These are phyloP conservation scores for Scenedesmus sp. DNA, from an alignment of 163 green algal genomes.

Conservation along the genomic window DNA sequence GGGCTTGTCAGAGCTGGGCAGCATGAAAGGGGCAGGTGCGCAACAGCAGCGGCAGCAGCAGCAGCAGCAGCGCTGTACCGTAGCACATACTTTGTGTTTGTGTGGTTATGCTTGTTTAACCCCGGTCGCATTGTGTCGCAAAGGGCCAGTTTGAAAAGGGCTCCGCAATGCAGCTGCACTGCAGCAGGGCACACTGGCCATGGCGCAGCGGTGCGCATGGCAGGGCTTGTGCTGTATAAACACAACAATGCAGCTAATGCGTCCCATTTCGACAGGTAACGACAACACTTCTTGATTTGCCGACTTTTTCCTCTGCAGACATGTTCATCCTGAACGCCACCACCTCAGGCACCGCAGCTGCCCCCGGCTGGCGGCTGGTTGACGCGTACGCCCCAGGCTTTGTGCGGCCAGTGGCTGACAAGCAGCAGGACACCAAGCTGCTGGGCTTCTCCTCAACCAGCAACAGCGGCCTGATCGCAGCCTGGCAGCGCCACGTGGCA, in stretches of 20 bases:
- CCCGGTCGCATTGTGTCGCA: too few species aligned
- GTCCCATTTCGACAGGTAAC: too few species aligned
- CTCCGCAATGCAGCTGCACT: too few species aligned
- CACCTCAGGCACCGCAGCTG: not conserved
- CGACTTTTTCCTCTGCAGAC: not conserved
- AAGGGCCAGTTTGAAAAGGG: too few species aligned
- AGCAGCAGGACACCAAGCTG: slow-evolving; percentile 21
- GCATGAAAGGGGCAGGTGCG: slow-evolving; percentile 38
- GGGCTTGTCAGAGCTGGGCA: slow-evolving; percentile 35
- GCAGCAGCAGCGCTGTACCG: not conserved
- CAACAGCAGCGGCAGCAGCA: not conserved
- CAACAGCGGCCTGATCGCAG: slow-evolving; percentile 2
- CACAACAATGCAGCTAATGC: too few species aligned
- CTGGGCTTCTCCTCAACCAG: not conserved
- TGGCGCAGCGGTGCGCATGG: too few species aligned
- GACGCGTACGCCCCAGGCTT: slow-evolving; percentile 41
- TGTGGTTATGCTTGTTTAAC: not conserved
- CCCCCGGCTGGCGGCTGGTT: slow-evolving; percentile 17
- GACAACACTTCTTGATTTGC: not conserved
- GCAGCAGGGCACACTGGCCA: too few species aligned
- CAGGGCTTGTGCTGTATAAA: too few species aligned
- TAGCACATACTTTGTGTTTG: not conserved
- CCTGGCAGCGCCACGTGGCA: slow-evolving; percentile 15
- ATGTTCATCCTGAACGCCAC: slow-evolving; percentile 29
- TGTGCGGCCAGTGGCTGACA: slow-evolving; percentile 16